A percentile compares a stretch with the other conserved stretches of the same genome.
Conservation (phyloP, 352 stramenopile genomes). For the Globisporangium nodosum region DNA sequence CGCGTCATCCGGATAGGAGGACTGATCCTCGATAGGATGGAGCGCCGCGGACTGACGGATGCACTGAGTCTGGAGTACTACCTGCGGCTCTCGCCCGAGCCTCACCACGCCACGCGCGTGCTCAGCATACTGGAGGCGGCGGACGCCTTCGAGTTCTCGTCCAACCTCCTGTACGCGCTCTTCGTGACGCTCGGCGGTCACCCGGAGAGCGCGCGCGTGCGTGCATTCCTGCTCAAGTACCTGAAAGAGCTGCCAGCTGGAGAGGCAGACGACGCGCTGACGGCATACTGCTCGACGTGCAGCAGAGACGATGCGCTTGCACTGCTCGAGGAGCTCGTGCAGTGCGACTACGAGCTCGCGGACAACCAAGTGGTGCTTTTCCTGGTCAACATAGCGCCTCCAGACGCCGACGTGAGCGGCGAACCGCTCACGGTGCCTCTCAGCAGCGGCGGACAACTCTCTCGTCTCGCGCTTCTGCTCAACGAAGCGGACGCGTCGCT, state of each 20-base stretch:
- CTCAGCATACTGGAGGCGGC: constrained; percentile 34
- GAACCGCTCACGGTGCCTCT: not conserved
- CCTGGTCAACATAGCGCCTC: constrained; percentile 36
- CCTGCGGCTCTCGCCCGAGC: constrained; percentile 30
- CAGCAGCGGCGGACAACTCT: constrained; percentile 1
- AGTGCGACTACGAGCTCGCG: constrained; percentile 25
- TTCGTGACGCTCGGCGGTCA: constrained; percentile 35
- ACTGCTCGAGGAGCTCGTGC: constrained; percentile 33
- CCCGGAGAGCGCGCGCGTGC: constrained; percentile 28
- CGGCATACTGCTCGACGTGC: constrained; percentile 48
- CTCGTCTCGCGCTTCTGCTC: constrained; percentile 1
- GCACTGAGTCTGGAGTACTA: constrained; percentile 41
- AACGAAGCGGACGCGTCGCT: constrained; percentile 23
- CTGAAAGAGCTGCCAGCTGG: constrained; percentile 29
- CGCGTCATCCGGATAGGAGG: constrained; percentile 18
- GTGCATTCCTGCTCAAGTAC: constrained; percentile 40
- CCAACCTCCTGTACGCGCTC: constrained; percentile 46
- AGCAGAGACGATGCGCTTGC: constrained; percentile 23
- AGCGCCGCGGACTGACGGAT: constrained; percentile 22
- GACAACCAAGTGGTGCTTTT: constrained; percentile 64
- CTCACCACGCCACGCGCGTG: constrained; percentile 24
- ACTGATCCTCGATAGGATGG: constrained; percentile 30
- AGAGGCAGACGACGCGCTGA: constrained; percentile 39
- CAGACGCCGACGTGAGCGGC: not conserved
- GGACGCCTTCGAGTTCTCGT: constrained; percentile 23